Base-by-base conservation (phyloP, 305 asterid genomes). In the Solanum hybrid region DNA sequence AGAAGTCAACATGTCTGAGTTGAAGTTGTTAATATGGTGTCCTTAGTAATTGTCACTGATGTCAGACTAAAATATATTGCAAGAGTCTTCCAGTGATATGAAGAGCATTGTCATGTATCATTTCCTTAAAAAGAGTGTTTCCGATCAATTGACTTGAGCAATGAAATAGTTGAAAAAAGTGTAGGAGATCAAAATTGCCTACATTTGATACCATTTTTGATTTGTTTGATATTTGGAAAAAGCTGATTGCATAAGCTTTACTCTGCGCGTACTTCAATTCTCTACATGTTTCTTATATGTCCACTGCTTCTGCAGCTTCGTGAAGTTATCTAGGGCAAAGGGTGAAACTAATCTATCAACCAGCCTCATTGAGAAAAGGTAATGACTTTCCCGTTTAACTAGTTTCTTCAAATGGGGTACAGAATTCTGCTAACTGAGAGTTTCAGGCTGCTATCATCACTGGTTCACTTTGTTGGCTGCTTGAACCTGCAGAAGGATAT, bases 391-490 rank as follows among this genome's bases (percentile, higher is more conserved):
- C 81, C 84, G 6, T 72, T n/a, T 85, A 22, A 35, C 77, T 86
- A 79, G 89, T 88, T 86, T 90, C 8, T 78, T 69, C 4, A 5
- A 29, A 19, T 14, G 29, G 38, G 22, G 24, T 78, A 38, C 51
- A 40, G 38, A 38, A 64, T 88, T 66, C 64, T 89, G 86, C 82
- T 82, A 24, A 24, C 66, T 88, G 27, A 72, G 87, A 76, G 12
- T 93, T 91, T 92, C 97, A 96, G 98, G 92, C 89, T 94, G 79
- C 91, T 95, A 89, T 93, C 94, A 40, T 92, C 92, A 88, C 81
- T 95, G 76, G 92, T 89, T 45, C 91, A 93, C 77, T 89, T 94
- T 60, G 91, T 92, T 85, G 90, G 92, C 91, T 90, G 96, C 92
- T 93, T 95, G 90, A 90, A 90, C 90, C 90, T 71, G 79, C 92